phyloP scores from a whole-genome alignment of 345 rosid species.

The Psidium guajava region DNA sequence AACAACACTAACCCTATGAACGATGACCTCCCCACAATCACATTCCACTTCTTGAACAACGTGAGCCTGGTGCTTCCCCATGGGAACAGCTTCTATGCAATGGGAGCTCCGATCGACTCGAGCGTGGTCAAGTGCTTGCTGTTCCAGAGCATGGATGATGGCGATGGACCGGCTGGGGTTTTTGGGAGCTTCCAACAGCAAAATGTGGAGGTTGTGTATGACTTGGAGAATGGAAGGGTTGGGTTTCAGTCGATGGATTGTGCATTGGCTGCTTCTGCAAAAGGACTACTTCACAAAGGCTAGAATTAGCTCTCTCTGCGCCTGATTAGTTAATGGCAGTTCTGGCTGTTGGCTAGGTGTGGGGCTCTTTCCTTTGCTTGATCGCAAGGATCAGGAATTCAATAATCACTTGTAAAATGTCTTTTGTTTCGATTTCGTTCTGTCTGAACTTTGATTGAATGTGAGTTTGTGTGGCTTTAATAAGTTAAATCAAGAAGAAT shows the following conservation, averaged over 20 bases:
- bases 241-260: conserved; percentile 79
- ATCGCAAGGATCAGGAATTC: background rate
- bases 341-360: background rate
- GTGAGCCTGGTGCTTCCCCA: conserved; percentile 51
- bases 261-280: conserved; percentile 40
- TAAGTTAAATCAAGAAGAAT: background rate
- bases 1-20: conserved; percentile 21
- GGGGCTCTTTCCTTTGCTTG: background rate
- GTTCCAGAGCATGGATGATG: conserved; percentile 65
- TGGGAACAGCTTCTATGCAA: conserved; percentile 50
- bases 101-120: conserved; percentile 60
- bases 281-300: conserved; percentile 40
- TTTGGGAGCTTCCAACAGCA: conserved; percentile 89
- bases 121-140: conserved; percentile 61
- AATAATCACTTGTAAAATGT: background rate
- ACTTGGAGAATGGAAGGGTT: conserved; percentile 62
- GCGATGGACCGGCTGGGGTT: conserved; percentile 68
- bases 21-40: conserved; percentile 39
- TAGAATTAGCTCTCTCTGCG: background rate
- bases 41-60: conserved; percentile 67
- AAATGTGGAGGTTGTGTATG: conserved; percentile 65
- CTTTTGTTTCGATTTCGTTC: background rate
- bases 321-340: background rate
- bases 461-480: background rate
- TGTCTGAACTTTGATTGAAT: background rate